A percentile compares a stretch with the other conserved stretches of the same genome.
phyloP scores from a whole-genome alignment of 2,329 filamentous ascomycete genomes.

The Chalaropsis thielavioides region DNA sequence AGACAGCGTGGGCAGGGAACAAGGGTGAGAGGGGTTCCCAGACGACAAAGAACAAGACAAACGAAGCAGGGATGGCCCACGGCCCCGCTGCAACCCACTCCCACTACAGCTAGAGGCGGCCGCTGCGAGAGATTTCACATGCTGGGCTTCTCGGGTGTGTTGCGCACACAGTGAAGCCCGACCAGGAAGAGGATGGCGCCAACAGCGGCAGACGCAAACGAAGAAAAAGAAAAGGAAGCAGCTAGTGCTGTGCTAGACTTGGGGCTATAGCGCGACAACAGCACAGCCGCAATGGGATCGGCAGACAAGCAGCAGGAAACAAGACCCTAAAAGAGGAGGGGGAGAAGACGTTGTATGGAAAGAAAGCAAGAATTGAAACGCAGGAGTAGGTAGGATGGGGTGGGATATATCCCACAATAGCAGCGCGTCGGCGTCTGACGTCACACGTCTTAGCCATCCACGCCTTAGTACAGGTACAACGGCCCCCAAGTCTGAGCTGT shows the following conservation, averaged over 20 bases:
- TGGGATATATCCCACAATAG: too few species aligned
- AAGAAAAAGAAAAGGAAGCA: background rate
- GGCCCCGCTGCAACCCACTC: background rate
- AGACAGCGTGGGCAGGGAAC: background rate
- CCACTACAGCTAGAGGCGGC: background rate
- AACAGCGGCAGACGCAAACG: background rate
- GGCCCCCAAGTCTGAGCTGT: too few species aligned
- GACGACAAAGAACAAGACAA: too few species aligned
- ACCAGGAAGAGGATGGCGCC: background rate
- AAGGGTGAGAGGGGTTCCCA: background rate
- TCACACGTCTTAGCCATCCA: too few species aligned
- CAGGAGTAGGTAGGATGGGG: too few species aligned
- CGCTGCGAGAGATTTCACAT: background rate
- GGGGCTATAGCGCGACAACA: background rate
- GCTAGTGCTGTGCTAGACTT: background rate
- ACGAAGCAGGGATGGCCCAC: background rate
- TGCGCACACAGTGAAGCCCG: background rate
- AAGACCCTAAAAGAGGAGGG: background rate
- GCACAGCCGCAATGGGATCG: conserved; percentile 4
- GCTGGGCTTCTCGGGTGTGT: background rate
- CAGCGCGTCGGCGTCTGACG: too few species aligned
- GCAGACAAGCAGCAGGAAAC: conserved; percentile 2
- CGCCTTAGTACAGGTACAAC: too few species aligned
- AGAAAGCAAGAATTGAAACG: background rate
- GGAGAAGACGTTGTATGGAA: background rate